A percentile compares a stretch with the other conserved stretches of the same genome.
Conservation (phyloP, 805 yeast species). For the Wickerhamomyces strasburgensis region DNA sequence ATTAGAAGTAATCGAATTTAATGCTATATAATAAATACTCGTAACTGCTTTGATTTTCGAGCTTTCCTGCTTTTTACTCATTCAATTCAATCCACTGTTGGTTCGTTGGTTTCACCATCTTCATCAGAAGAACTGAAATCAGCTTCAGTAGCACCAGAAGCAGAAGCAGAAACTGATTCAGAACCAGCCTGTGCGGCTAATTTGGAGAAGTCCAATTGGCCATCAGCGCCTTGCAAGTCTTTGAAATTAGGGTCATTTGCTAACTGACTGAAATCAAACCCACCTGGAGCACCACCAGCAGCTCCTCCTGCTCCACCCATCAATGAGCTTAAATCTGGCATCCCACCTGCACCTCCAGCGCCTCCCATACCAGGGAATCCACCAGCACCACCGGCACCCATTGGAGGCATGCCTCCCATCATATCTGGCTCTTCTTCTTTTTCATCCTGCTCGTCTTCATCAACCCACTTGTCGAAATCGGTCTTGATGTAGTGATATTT, state of each 20-base stretch:
- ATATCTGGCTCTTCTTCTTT: slow-evolving; percentile 31
- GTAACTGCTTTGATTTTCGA: not conserved
- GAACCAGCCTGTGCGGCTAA: slow-evolving; percentile 17
- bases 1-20: too few species aligned
- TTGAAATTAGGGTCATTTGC: slow-evolving; percentile 16
- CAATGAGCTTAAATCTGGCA: too few species aligned
- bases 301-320: slow-evolving; percentile 24
- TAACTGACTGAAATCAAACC: slow-evolving; percentile 13
- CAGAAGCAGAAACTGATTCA: slow-evolving; percentile 2
- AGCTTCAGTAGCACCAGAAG: slow-evolving; percentile 19
- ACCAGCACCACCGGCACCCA: slow-evolving; percentile 27
- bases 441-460: slow-evolving; percentile 86
- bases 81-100: too few species aligned
- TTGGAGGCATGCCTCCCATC: slow-evolving; percentile 38
- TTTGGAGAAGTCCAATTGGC: slow-evolving; percentile 26
- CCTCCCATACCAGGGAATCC: slow-evolving; percentile 22
- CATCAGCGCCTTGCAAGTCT: slow-evolving; percentile 11
- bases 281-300: slow-evolving; percentile 15
- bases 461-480: slow-evolving; percentile 97
- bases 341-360: slow-evolving; percentile 24
- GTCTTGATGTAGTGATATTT: slow-evolving; percentile 81
- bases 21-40: too few species aligned
- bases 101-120: slow-evolving; percentile 27
- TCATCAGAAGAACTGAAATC: slow-evolving; percentile 30
- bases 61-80: too few species aligned